A percentile compares a stretch with the other conserved stretches of the same genome.
Evolutionary conservation across 495 filamentous ascomycete genomes (phyloP).

Genomic region (Podospora fimiseda): DNA sequence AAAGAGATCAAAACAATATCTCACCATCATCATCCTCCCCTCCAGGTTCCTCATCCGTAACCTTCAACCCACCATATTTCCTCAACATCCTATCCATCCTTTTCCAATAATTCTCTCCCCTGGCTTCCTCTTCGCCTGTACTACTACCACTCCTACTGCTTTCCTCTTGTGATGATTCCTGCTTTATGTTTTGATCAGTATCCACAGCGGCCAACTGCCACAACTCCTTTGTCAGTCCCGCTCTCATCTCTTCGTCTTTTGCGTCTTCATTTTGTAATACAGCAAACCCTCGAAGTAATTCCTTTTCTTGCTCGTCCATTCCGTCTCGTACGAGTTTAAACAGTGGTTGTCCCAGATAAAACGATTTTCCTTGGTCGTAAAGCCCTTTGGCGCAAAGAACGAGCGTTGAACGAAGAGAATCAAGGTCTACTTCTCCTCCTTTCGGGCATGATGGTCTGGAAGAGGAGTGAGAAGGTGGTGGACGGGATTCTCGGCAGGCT

Average conservation of each 20-base stretch:
- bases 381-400: slow-evolving; percentile 32
- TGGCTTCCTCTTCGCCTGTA: not conserved
- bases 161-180: not conserved
- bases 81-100: not conserved
- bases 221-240: not conserved
- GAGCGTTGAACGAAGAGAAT: slow-evolving; percentile 25
- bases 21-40: not conserved
- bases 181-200: not conserved
- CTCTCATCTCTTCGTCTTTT: slow-evolving; percentile 1
- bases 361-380: slow-evolving; percentile 28
- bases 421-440: slow-evolving; percentile 1
- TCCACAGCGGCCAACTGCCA: not conserved
- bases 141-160: too few species aligned
- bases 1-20: too few species aligned
- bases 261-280: not conserved
- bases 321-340: slow-evolving; percentile 2
- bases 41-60: not conserved
- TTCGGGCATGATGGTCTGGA: not conserved
- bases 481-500: not conserved
- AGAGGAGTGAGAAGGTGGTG: not conserved
- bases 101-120: not conserved
- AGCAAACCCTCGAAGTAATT: not conserved
- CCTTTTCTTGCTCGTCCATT: not conserved
- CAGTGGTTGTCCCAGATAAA: slow-evolving; percentile 22
- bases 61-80: not conserved